phyloP scores from a whole-genome alignment of 2,329 filamentous ascomycete species.

The Epichloe brachyelytri region DNA sequence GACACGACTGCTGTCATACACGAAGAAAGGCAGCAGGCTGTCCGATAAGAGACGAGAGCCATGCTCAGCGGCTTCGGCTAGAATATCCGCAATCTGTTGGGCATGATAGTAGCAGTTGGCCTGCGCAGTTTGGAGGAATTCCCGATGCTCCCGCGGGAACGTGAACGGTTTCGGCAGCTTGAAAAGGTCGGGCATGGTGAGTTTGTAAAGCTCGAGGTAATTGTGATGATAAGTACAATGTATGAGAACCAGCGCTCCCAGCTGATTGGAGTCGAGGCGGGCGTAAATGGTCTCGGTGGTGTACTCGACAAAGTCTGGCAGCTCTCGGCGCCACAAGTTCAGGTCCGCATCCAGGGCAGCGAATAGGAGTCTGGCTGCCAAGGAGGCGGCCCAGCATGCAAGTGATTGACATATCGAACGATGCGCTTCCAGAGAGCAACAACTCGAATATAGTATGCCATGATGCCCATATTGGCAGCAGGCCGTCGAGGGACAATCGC shows the following conservation, averaged over 20 bases:
- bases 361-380: constrained; percentile 32
- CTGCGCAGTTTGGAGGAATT: constrained; percentile 23
- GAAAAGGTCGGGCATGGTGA: constrained; percentile 32
- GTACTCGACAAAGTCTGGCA: constrained; percentile 31
- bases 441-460: constrained; percentile 30
- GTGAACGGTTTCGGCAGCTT: constrained; percentile 27
- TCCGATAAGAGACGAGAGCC: constrained; percentile 29
- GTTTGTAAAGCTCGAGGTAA: constrained; percentile 31
- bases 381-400: constrained; percentile 25
- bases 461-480: constrained; percentile 30
- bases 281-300: constrained; percentile 31
- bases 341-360: constrained; percentile 27
- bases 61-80: constrained; percentile 27
- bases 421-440: constrained; percentile 28
- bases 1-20: constrained; percentile 33
- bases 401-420: constrained; percentile 28
- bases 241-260: constrained; percentile 30
- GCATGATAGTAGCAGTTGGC: constrained; percentile 26
- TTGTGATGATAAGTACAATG: constrained; percentile 35
- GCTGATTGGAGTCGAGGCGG: constrained; percentile 31
- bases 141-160: constrained; percentile 25
- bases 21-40: constrained; percentile 31
- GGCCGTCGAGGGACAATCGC: constrained; percentile 25
- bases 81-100: constrained; percentile 23
- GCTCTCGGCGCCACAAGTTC: constrained; percentile 25